Evolutionary conservation across 169 alveolate species (phyloP).

Genomic region (Plasmodium sp.): DNA sequence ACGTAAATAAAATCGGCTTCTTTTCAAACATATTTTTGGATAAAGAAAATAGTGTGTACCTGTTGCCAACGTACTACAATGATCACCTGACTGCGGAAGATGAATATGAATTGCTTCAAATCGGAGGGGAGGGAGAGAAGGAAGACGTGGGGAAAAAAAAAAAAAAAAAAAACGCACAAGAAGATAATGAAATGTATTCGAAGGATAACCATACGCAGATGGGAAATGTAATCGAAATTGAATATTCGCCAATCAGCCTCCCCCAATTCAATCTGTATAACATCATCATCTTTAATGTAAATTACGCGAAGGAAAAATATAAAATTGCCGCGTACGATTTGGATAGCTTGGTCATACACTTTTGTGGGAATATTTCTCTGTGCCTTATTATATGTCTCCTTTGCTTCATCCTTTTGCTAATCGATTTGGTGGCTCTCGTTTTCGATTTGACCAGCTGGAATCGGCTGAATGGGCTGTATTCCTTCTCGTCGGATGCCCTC

Average conservation of each 20-base stretch:
- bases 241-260: slow-evolving; percentile 36
- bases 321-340: slow-evolving; percentile 5
- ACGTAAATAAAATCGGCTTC: slow-evolving; percentile 29
- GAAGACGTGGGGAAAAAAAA: background rate
- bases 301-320: slow-evolving; percentile 22
- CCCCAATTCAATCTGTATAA: slow-evolving; percentile 4
- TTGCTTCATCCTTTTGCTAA: slow-evolving; percentile 4
- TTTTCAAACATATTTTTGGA: slow-evolving; percentile 35
- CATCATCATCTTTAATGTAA: slow-evolving; percentile 13
- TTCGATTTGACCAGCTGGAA: slow-evolving; percentile 18
- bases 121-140: background rate
- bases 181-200: background rate
- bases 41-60: background rate
- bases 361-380: background rate
- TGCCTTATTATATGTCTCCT: slow-evolving; percentile 6
- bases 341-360: slow-evolving; percentile 5
- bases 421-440: background rate
- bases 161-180: background rate
- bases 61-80: slow-evolving; percentile 20
- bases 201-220: background rate
- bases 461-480: background rate
- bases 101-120: slow-evolving; percentile 21
- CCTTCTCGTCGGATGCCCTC: background rate
- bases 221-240: background rate
- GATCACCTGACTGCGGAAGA: slow-evolving; percentile 16